These are phyloP conservation scores for Isochrysis galbana DNA, from an alignment of 78 protist species.

Conservation along the genomic window DNA sequence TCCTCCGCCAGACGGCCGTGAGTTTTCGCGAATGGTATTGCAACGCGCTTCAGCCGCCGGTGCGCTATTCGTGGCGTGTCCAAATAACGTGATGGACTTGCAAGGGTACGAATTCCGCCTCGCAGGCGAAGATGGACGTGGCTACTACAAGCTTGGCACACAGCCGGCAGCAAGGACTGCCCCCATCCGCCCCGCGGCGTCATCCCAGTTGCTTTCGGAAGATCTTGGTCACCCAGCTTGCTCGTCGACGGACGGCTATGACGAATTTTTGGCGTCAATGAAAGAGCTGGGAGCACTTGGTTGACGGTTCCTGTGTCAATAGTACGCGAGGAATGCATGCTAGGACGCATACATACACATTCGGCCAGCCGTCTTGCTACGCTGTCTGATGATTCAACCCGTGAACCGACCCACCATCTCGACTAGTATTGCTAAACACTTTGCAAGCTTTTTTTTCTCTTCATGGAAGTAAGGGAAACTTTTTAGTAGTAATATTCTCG, in stretches of 20 bases:
- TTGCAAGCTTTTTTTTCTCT: no score
- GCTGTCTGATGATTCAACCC: no score
- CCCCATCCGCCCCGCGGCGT: not conserved
- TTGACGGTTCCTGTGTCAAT: no score
- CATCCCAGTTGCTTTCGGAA: no score
- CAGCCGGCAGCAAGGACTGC: not conserved
- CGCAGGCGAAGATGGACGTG: not conserved
- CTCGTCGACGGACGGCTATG: not conserved
- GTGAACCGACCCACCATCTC: no score
- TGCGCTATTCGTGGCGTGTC: not conserved
- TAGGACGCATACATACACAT: no score
- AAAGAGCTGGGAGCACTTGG: not conserved
- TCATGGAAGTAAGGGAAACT: no score
- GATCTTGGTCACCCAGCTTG: no score
- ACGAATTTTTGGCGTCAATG: not conserved
- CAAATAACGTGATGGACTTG: not conserved
- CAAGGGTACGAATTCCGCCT: not conserved
- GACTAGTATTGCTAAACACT: no score
- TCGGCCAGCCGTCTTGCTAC: no score
- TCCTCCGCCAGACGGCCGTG: conserved; percentile 7
- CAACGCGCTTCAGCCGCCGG: not conserved
- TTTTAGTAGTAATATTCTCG: no score
- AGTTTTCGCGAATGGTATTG: not conserved
- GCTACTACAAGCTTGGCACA: not conserved
- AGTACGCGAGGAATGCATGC: no score